A percentile compares a stretch with the other conserved stretches of the same genome.
Conservation (phyloP, 352 stramenopile genomes). For the Pythium aquatile region DNA sequence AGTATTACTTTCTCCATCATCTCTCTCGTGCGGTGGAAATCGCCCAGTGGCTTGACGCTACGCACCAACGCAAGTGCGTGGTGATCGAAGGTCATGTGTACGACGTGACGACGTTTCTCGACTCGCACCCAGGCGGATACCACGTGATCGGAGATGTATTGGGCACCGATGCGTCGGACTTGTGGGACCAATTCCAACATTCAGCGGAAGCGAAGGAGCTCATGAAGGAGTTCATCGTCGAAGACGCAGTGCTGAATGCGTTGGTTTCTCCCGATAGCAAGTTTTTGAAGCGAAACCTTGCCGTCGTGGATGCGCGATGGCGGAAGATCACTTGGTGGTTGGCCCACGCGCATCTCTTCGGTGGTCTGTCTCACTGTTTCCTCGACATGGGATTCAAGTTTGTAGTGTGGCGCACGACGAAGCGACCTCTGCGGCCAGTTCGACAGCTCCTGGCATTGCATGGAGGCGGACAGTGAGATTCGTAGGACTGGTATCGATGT, state of each 20-base stretch:
- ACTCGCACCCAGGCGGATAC: slow-evolving; percentile 61
- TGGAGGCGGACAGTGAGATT: neutral
- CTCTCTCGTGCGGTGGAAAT: slow-evolving; percentile 65
- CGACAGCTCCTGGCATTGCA: neutral
- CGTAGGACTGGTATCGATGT: neutral
- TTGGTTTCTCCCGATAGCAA: neutral
- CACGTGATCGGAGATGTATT: slow-evolving; percentile 74
- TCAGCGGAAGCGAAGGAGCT: slow-evolving; percentile 55
- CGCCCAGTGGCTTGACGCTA: slow-evolving; percentile 41
- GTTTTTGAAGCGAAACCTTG: slow-evolving; percentile 18
- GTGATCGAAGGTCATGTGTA: slow-evolving; percentile 65
- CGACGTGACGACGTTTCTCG: slow-evolving; percentile 65
- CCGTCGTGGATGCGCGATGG: slow-evolving; percentile 39
- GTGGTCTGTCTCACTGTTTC: slow-evolving; percentile 41
- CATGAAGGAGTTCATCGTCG: slow-evolving; percentile 62
- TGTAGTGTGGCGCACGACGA: slow-evolving; percentile 23
- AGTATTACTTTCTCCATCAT: slow-evolving; percentile 75
- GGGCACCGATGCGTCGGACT: slow-evolving; percentile 59
- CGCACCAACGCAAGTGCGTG: slow-evolving; percentile 49
- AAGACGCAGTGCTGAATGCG: slow-evolving; percentile 38
- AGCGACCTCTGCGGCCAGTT: neutral
- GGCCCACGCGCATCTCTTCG: slow-evolving; percentile 50
- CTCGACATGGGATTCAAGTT: slow-evolving; percentile 41
- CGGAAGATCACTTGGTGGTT: slow-evolving; percentile 57
- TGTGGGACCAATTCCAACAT: slow-evolving; percentile 76